phyloP scores from a whole-genome alignment of 192 early-diverging fungal genomes.

The Podila minutissima region DNA sequence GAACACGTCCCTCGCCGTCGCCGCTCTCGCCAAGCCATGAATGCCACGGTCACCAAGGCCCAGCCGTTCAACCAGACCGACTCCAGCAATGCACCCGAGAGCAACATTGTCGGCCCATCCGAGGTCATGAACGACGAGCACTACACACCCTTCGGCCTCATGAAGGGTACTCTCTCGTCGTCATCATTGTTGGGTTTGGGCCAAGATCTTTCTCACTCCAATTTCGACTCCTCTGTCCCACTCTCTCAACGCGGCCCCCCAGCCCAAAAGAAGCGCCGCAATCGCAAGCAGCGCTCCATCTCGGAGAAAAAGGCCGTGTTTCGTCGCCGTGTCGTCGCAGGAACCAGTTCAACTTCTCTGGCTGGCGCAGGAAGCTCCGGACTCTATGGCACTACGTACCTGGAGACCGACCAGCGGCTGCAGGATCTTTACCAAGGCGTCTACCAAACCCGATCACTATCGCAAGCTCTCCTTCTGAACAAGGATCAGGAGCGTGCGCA shows the following conservation, averaged over 20 bases:
- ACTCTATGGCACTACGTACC: background rate
- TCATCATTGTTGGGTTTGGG: background rate
- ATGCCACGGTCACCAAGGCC: background rate
- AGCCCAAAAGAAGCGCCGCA: slow-evolving; percentile 7
- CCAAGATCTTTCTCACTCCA: background rate
- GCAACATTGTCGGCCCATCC: background rate
- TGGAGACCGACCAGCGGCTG: background rate
- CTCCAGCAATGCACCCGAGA: background rate
- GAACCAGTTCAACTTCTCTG: background rate
- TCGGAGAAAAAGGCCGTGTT: slow-evolving; percentile 1
- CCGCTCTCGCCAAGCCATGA: slow-evolving; percentile 39
- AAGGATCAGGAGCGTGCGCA: slow-evolving; percentile 1
- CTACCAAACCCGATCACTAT: slow-evolving; percentile 7
- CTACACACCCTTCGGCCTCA: background rate
- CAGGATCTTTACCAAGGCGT: slow-evolving; percentile 9
- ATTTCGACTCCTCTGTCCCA: background rate
- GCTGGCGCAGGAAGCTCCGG: background rate
- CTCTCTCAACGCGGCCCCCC: too few species aligned
- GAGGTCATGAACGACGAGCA: background rate
- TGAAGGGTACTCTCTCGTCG: background rate
- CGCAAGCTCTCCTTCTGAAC: slow-evolving; percentile 1
- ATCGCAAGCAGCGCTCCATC: slow-evolving; percentile 2
- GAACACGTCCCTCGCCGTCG: slow-evolving; percentile 33
- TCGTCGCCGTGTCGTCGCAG: slow-evolving; percentile 1
- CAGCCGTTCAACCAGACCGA: slow-evolving; percentile 1